phyloP scores from a whole-genome alignment of 176 grass and related monocot species.

The Miscanthus lutarioriparius region DNA sequence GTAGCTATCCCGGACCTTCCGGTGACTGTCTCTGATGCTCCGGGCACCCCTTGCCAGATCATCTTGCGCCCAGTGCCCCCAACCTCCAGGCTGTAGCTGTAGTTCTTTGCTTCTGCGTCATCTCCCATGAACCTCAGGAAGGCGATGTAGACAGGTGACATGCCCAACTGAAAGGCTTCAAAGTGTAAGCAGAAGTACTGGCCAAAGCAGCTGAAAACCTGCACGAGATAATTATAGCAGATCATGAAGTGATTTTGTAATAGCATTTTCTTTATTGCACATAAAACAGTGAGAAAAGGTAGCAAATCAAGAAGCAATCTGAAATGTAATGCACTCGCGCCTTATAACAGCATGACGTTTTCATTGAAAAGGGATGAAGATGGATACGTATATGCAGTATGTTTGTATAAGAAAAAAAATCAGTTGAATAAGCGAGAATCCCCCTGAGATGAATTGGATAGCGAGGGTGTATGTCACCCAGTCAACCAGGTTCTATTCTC shows the following conservation, averaged over 20 bases:
- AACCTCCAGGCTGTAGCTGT: slow-evolving; percentile 91
- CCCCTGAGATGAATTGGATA: background rate
- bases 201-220: slow-evolving; percentile 98
- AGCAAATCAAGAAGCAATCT: background rate
- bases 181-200: slow-evolving; percentile 96
- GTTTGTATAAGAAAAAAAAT: no score
- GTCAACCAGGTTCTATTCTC: background rate
- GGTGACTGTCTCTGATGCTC: slow-evolving; percentile 84
- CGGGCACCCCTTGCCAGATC: slow-evolving; percentile 90
- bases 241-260: background rate
- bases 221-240: background rate
- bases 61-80: slow-evolving; percentile 85
- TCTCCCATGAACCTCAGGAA: slow-evolving; percentile 98
- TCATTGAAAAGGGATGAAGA: no score
- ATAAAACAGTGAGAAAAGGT: background rate
- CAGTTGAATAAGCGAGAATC: no score
- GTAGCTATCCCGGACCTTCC: slow-evolving; percentile 84
- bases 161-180: slow-evolving; percentile 85
- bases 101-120: slow-evolving; percentile 76
- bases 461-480: background rate
- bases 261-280: background rate
- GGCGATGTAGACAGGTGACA: slow-evolving; percentile 78
- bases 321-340: background rate
- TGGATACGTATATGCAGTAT: no score
- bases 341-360: background rate